Evolutionary conservation across 2,329 filamentous ascomycete genomes (phyloP), one percentile per base, ranked within the genome.

Genomic region (Penicillium crustosum): DNA sequence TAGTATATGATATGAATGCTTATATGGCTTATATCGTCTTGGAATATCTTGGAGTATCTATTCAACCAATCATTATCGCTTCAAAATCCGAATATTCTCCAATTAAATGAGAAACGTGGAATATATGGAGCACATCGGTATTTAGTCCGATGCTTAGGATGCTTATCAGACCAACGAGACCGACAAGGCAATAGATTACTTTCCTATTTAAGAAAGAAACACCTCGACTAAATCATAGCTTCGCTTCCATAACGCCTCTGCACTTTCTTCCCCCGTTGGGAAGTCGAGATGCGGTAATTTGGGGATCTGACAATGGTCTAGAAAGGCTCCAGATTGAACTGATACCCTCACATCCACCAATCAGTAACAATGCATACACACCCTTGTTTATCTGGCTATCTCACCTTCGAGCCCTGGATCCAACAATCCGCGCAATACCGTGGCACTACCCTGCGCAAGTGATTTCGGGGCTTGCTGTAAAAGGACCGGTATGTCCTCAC

Each of bases 211-310:
- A 21, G 39, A 43, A 38, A 59, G 36, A 50, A 59, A 55, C 21
- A 41, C 12, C 10, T 65, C 64, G 8, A 71, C 59, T 35, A 74
- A 56, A 38, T 66, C 52, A 33, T 56, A 73, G 66, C 73, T 75
- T 31, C 68, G 49, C 38, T 53, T 61, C 73, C 73, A 75, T 49
- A 74, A 55, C 35, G 58, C 62, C 42, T 64, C 62, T 7, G 70
- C 71, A 45, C 64, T 69, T 33, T 65, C 59, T 50, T 65, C 57
- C 6, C 63, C 67, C 4, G 57, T 61, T 3, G 71, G 70, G 42
- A 73, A 70, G 25, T 71, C 67, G 6, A 67, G 60, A 25, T 62
- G 48, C 2, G 63, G 64, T 29, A 70, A 55, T 1, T 53, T 23
- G 1, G 62, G 51, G 8, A 65, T 57, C 42, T 69, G 56, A 33